Evolutionary conservation across 2,329 filamentous ascomycete genomes (phyloP).

Genomic region (Hypoxylon sp.): DNA sequence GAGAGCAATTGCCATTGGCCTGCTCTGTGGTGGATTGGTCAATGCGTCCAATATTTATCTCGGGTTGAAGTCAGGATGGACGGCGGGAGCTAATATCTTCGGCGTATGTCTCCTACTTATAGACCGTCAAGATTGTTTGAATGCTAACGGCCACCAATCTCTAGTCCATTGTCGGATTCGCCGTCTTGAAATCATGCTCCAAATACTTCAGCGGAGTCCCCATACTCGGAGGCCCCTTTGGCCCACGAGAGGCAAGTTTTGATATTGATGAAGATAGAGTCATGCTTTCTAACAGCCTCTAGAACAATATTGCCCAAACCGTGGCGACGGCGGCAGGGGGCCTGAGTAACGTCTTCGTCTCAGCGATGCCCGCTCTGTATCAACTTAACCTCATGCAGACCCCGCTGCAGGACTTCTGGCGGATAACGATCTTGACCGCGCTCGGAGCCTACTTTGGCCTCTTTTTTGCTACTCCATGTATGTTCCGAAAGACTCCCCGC

Average conservation of each 20-base stretch:
- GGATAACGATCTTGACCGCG: conserved; percentile 62
- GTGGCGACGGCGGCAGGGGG: conserved; percentile 65
- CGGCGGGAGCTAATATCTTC: conserved; percentile 1
- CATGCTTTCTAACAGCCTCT: not conserved
- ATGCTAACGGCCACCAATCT: not conserved
- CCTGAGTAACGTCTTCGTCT: conserved; percentile 64
- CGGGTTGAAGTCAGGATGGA: conserved; percentile 19
- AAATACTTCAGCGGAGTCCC: conserved; percentile 2
- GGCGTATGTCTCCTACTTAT: not conserved
- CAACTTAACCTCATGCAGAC: conserved; percentile 60
- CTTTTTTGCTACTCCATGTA: conserved; percentile 61
- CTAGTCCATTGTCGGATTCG: conserved; percentile 14
- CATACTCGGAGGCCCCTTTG: conserved; percentile 55
- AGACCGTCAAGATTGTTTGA: not conserved
- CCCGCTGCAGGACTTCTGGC: conserved; percentile 61
- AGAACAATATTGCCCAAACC: conserved; percentile 55
- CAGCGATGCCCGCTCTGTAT: conserved; percentile 65
- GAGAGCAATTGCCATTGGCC: conserved; percentile 10
- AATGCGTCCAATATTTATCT: conserved; percentile 23
- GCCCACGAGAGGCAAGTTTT: conserved; percentile 56
- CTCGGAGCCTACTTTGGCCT: conserved; percentile 66
- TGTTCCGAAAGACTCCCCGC: not conserved
- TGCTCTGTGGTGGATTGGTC: conserved; percentile 14
- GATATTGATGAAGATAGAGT: not conserved
- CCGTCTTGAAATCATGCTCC: conserved; percentile 15